Percentiles rank a stretch among this genome's conserved stretches.
These are phyloP conservation scores for Monascus ruber DNA, from an alignment of 2,329 filamentous ascomycete species.

Conservation along the genomic window DNA sequence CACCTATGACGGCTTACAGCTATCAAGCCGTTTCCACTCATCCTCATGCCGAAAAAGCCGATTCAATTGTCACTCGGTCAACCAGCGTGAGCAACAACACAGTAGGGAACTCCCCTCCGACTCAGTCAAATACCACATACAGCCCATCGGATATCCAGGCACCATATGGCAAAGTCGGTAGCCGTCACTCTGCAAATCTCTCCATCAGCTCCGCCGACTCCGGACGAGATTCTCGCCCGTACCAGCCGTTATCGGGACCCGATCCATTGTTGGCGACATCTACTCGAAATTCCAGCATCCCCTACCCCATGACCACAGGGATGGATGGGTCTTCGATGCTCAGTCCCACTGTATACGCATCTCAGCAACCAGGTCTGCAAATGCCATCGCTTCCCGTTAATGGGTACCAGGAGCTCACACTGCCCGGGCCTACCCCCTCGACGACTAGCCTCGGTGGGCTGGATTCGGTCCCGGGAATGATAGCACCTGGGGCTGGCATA, in stretches of 20 bases:
- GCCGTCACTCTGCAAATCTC: constrained; percentile 5
- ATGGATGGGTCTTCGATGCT: constrained; percentile 9
- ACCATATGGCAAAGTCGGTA: constrained; percentile 8
- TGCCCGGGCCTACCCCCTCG: constrained; percentile 14
- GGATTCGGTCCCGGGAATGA: constrained; percentile 14
- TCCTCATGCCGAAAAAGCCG: constrained; percentile 9
- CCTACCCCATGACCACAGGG: constrained; percentile 10
- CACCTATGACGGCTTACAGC: constrained; percentile 4
- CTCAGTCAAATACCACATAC: constrained; percentile 16
- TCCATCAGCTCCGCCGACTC: constrained; percentile 9
- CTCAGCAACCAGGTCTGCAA: constrained; percentile 5
- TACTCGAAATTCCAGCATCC: constrained; percentile 5
- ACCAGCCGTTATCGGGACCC: constrained; percentile 4
- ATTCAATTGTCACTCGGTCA: constrained; percentile 15
- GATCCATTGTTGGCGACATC: constrained; percentile 5
- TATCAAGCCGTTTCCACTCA: constrained; percentile 18
- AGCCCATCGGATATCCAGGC: constrained; percentile 13
- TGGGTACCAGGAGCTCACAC: constrained; percentile 10
- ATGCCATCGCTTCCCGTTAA: constrained; percentile 7
- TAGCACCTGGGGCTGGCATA: constrained; percentile 13
- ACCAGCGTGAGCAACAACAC: constrained; percentile 17
- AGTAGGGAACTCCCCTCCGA: constrained; percentile 14
- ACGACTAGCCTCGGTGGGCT: constrained; percentile 14
- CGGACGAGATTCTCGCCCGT: constrained; percentile 5
- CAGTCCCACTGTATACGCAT: constrained; percentile 8